phyloP scores from a whole-genome alignment of 2,329 filamentous ascomycete genomes.

The Thelonectria rubi region DNA sequence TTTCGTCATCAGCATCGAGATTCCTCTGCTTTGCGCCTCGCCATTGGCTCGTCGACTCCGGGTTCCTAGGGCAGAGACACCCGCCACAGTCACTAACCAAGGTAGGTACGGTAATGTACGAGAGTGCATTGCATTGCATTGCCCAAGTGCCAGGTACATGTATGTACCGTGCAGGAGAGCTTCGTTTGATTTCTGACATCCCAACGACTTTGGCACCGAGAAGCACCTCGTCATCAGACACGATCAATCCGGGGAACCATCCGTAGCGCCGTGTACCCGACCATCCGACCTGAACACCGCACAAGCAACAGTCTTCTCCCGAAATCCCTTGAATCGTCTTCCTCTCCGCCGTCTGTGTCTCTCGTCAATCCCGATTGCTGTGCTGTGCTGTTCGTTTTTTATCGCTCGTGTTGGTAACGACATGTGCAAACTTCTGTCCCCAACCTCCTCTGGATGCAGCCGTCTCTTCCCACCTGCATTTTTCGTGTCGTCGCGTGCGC shows the following conservation, averaged over 20 bases:
- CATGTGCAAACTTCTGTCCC: not conserved
- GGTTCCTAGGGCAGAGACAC: conserved; percentile 17
- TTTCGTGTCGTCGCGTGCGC: conserved; percentile 1
- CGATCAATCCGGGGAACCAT: conserved; percentile 1
- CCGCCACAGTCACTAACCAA: not conserved
- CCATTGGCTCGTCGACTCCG: conserved; percentile 19
- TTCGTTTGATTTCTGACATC: not conserved
- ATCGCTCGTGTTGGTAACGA: not conserved
- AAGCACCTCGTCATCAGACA: not conserved
- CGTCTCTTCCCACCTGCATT: not conserved
- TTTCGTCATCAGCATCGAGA: conserved; percentile 34
- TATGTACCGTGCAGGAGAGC: not conserved
- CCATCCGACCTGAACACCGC: not conserved
- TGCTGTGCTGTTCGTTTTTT: not conserved
- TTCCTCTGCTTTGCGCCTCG: not conserved
- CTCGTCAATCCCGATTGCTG: not conserved
- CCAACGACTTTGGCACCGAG: not conserved
- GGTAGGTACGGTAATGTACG: not conserved
- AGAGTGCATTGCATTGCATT: not conserved
- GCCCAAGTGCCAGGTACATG: not conserved
- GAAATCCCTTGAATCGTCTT: not conserved
- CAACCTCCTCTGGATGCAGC: not conserved
- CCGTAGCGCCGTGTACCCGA: not conserved
- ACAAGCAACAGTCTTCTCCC: not conserved
- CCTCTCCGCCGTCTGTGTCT: not conserved